Percentiles rank a stretch among this genome's conserved stretches.
These are phyloP conservation scores for Uncinocarpus reesii DNA, from an alignment of 2,329 filamentous ascomycete genomes.

Conservation along the genomic window DNA sequence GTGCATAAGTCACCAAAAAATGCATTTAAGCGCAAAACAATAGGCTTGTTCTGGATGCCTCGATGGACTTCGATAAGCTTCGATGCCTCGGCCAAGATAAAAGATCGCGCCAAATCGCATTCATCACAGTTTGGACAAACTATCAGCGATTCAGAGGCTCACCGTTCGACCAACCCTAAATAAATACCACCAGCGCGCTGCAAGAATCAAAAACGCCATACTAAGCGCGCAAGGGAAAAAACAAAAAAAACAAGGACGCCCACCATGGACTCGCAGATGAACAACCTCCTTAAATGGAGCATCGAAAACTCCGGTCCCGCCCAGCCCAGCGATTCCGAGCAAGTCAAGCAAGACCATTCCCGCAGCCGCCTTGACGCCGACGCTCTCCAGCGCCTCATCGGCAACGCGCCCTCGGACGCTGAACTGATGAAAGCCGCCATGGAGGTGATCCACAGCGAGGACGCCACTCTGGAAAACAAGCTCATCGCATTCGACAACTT, in stretches of 20 bases:
- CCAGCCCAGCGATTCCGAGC: constrained; percentile 27
- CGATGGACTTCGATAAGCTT: constrained; percentile 7
- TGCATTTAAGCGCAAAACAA: too few species aligned
- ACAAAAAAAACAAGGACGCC: constrained; percentile 9
- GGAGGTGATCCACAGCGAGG: constrained; percentile 57
- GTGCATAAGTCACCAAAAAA: too few species aligned
- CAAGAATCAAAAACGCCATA: background rate
- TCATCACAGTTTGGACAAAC: background rate
- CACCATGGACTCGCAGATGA: constrained; percentile 54
- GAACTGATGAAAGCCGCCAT: constrained; percentile 85
- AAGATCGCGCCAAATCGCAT: background rate
- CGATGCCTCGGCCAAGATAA: background rate
- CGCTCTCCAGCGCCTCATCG: constrained; percentile 25
- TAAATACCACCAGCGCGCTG: background rate
- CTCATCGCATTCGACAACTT: constrained; percentile 87
- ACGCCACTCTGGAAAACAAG: constrained; percentile 62
- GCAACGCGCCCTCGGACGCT: constrained; percentile 74
- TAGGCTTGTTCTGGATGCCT: background rate
- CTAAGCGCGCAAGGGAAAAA: background rate
- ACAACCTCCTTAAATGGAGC: constrained; percentile 71
- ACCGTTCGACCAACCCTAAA: background rate
- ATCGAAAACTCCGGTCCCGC: constrained; percentile 50
- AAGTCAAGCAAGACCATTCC: constrained; percentile 16
- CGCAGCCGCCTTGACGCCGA: constrained; percentile 20
- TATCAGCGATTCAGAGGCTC: too few species aligned